These are phyloP conservation scores for Arthrobotrys iridis DNA, from an alignment of 2,329 filamentous ascomycete species.

Conservation along the genomic window DNA sequence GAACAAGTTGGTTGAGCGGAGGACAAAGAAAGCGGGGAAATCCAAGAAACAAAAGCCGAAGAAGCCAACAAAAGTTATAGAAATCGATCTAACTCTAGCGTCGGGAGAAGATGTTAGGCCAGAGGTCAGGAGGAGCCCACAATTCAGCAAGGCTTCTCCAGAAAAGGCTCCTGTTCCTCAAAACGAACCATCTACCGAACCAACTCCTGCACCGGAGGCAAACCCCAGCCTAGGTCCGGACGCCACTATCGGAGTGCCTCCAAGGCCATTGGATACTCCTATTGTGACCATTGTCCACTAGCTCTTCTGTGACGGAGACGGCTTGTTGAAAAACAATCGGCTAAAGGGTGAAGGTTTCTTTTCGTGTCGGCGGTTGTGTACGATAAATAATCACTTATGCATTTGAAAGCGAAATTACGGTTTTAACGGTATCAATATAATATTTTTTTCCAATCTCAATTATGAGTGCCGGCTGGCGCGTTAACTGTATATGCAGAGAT, in stretches of 20 bases:
- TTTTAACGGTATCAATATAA: background rate
- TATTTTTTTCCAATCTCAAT: background rate
- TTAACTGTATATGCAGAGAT: background rate
- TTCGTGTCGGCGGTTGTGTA: background rate
- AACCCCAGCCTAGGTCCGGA: background rate
- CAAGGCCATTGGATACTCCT: background rate
- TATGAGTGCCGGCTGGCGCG: background rate
- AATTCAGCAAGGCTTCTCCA: background rate
- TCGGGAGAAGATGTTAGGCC: background rate
- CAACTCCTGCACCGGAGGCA: background rate
- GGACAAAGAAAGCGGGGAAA: background rate
- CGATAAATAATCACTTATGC: constrained; percentile 4
- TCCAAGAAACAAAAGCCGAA: background rate
- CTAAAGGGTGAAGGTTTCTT: no score
- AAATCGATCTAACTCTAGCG: background rate
- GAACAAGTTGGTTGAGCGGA: background rate
- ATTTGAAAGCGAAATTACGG: background rate
- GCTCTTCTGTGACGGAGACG: background rate
- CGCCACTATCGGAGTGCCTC: background rate
- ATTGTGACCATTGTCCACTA: background rate
- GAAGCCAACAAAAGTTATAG: background rate
- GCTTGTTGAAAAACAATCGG: background rate
- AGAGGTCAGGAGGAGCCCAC: background rate
- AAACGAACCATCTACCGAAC: background rate
- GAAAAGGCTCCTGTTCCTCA: background rate